Evolutionary conservation across 2,329 filamentous ascomycete genomes (phyloP).

Genomic region (Setomelanomma holmii): DNA sequence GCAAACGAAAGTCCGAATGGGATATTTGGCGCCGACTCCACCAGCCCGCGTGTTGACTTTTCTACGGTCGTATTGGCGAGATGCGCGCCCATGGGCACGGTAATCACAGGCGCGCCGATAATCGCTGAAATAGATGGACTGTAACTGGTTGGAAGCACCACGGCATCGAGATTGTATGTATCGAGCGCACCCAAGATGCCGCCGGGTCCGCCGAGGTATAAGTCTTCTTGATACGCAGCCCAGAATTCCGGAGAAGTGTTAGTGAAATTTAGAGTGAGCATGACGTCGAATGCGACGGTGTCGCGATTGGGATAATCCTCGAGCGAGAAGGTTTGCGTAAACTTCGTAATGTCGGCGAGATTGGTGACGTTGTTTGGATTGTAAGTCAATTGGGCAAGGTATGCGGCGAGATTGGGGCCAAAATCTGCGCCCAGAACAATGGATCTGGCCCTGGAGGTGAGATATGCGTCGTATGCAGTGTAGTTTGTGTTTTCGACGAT

Average conservation of each 20-base stretch:
- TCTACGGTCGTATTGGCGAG: slow-evolving; percentile 57
- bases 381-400: slow-evolving; percentile 62
- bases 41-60: slow-evolving; percentile 57
- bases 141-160: slow-evolving; percentile 65
- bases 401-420: slow-evolving; percentile 61
- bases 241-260: slow-evolving; percentile 66
- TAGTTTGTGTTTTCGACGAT: slow-evolving; percentile 68
- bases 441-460: slow-evolving; percentile 48
- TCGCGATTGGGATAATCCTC: slow-evolving; percentile 69
- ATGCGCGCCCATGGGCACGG: slow-evolving; percentile 67
- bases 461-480: slow-evolving; percentile 58
- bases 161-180: slow-evolving; percentile 65
- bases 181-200: slow-evolving; percentile 67
- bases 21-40: slow-evolving; percentile 61
- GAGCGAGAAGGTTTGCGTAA: slow-evolving; percentile 60
- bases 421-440: slow-evolving; percentile 67
- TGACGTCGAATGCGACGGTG: slow-evolving; percentile 63
- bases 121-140: slow-evolving; percentile 60
- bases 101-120: slow-evolving; percentile 67
- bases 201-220: slow-evolving; percentile 63
- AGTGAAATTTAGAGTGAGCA: slow-evolving; percentile 60
- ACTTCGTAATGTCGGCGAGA: slow-evolving; percentile 61
- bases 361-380: slow-evolving; percentile 65
- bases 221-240: slow-evolving; percentile 61
- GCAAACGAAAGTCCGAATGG: slow-evolving; percentile 70